Conservation (phyloP, 352 stramenopile species). For the Globisporangium emineosum region DNA sequence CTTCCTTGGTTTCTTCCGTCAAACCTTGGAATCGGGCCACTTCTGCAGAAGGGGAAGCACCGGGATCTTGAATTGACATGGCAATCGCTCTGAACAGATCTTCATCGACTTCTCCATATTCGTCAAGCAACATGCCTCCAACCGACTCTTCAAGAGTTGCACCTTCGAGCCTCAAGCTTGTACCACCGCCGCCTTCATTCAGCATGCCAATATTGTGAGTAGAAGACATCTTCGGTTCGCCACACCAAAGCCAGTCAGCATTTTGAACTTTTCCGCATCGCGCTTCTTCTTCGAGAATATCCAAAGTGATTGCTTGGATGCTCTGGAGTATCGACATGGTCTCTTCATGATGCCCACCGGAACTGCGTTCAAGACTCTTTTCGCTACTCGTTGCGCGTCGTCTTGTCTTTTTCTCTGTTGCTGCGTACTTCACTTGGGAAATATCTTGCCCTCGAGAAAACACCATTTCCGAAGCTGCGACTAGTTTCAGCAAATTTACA, state of each 20-base stretch:
- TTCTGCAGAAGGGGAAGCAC: not conserved
- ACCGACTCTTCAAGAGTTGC: not conserved
- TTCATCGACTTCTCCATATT: constrained; percentile 15
- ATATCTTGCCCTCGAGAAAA: constrained; percentile 22
- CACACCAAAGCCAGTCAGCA: constrained; percentile 16
- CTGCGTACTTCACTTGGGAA: not conserved
- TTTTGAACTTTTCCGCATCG: constrained; percentile 27
- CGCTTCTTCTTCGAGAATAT: constrained; percentile 60
- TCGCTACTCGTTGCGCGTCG: no score
- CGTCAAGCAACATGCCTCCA: not conserved
- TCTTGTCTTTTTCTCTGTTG: not conserved
- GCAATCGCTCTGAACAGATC: constrained; percentile 17
- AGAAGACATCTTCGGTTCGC: not conserved
- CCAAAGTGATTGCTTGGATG: constrained; percentile 46
- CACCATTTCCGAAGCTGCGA: constrained; percentile 76
- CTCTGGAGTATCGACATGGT: constrained; percentile 44
- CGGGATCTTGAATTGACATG: constrained; percentile 16
- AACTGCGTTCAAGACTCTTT: not conserved
- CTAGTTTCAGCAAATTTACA: constrained; percentile 78
- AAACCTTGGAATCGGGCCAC: not conserved
- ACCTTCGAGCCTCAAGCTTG: not conserved
- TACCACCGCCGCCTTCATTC: not conserved
- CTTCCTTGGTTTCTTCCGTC: constrained; percentile 37
- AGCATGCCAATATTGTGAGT: not conserved
- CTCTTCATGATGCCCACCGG: constrained; percentile 20